Percentiles rank a stretch among this genome's conserved stretches.
These are phyloP conservation scores for Tricholoma saponaceum DNA, from an alignment of 768 basidiomycete species.

Conservation along the genomic window DNA sequence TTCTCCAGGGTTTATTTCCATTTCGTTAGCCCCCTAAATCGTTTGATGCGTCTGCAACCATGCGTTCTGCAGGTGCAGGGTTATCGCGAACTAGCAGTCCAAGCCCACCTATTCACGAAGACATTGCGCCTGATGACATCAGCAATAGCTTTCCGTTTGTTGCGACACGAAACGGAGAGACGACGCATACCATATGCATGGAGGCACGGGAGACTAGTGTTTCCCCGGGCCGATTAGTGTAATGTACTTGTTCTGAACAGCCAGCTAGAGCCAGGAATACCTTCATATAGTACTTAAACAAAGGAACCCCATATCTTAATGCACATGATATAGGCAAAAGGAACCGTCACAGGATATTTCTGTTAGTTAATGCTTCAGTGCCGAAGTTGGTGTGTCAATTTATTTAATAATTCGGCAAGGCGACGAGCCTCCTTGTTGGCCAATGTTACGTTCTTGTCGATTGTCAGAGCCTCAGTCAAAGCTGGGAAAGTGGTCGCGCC, in stretches of 20 bases:
- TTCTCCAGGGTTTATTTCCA: not conserved
- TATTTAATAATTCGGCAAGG: slow-evolving; percentile 49
- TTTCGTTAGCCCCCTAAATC: slow-evolving; percentile 5
- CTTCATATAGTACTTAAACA: not conserved
- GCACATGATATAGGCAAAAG: not conserved
- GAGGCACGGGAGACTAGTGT: not conserved
- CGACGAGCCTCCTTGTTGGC: slow-evolving; percentile 59
- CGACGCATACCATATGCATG: not conserved
- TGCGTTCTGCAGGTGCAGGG: not conserved
- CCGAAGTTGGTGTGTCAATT: slow-evolving; percentile 39
- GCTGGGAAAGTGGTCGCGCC: slow-evolving; percentile 84
- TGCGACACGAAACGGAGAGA: not conserved
- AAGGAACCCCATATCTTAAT: not conserved
- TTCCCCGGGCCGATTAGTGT: not conserved
- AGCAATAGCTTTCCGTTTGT: not conserved
- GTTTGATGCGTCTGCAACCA: not conserved
- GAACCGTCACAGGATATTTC: not conserved
- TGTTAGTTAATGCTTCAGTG: slow-evolving; percentile 15
- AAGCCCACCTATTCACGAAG: not conserved
- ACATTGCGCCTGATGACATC: not conserved
- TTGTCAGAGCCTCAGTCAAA: slow-evolving; percentile 70
- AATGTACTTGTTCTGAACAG: not conserved
- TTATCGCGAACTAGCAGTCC: not conserved
- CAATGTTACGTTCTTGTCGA: slow-evolving; percentile 60
- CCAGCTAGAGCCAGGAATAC: not conserved